phyloP scores from a whole-genome alignment of 2,329 filamentous ascomycete genomes.

The Cercospora berteroae region DNA sequence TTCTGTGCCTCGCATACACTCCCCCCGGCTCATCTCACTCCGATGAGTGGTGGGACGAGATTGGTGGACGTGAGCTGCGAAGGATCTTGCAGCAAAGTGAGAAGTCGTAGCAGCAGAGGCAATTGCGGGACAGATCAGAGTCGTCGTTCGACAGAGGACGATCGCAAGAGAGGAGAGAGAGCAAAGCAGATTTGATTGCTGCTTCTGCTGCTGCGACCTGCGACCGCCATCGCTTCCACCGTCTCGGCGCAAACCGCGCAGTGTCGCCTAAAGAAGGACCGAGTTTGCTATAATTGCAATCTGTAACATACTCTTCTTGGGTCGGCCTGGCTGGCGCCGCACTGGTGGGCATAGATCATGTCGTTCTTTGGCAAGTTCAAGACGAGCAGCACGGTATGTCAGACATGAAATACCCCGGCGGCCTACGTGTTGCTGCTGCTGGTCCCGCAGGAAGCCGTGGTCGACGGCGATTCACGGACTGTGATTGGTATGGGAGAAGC shows the following conservation, averaged over 20 bases:
- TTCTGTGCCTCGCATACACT: not conserved
- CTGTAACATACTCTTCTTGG: not conserved
- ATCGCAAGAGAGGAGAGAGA: not conserved
- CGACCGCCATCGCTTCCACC: not conserved
- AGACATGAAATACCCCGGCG: not conserved
- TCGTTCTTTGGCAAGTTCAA: constrained; percentile 57
- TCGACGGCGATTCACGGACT: not conserved
- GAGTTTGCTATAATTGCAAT: not conserved
- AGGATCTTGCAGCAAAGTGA: constrained; percentile 6
- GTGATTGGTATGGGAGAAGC: constrained; percentile 7
- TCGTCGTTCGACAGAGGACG: not conserved
- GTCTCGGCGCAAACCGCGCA: not conserved
- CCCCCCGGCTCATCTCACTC: constrained; percentile 11
- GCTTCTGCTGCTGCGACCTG: constrained; percentile 2
- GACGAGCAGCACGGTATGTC: constrained; percentile 35
- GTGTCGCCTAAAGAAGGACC: not conserved
- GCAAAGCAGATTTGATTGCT: not conserved
- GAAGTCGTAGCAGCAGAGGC: not conserved
- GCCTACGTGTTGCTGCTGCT: not conserved
- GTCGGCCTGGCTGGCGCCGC: not conserved
- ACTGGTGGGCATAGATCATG: constrained; percentile 40
- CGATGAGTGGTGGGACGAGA: constrained; percentile 16
- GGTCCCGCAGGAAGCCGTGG: not conserved
- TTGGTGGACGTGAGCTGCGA: constrained; percentile 14
- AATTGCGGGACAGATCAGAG: constrained; percentile 9